phyloP scores from a whole-genome alignment of 106 monocot species.

The Allium cepa region DNA sequence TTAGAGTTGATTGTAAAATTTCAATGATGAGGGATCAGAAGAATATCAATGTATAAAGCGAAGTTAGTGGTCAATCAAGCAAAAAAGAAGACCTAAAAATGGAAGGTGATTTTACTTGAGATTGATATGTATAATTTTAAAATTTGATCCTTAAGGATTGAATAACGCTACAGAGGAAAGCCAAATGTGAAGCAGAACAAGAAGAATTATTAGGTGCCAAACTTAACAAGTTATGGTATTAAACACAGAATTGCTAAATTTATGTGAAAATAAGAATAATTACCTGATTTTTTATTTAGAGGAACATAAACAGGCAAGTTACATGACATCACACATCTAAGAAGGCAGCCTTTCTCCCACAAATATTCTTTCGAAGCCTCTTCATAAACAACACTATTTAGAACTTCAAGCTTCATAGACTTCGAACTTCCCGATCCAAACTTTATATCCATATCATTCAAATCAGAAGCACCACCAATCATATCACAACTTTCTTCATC shows the following conservation, averaged over 20 bases:
- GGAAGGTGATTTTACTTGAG: no score
- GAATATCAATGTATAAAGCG: no score
- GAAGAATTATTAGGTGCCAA: not conserved
- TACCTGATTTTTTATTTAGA: slow-evolving; percentile 44
- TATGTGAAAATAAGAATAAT: not conserved
- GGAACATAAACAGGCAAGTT: slow-evolving; percentile 73
- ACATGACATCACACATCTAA: slow-evolving; percentile 52
- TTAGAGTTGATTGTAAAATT: no score
- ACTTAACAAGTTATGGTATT: not conserved
- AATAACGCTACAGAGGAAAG: no score
- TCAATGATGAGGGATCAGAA: no score
- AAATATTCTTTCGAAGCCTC: slow-evolving; percentile 43
- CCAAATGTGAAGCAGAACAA: no score
- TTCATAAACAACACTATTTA: slow-evolving; percentile 49
- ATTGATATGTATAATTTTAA: no score
- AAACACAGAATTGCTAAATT: not conserved
- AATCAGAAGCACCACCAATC: slow-evolving; percentile 50
- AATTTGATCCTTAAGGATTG: no score
- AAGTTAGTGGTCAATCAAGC: no score
- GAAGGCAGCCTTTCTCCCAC: slow-evolving; percentile 84
- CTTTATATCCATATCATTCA: slow-evolving; percentile 26
- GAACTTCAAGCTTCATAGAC: slow-evolving; percentile 20
- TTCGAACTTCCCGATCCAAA: slow-evolving; percentile 35
- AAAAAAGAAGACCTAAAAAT: no score
- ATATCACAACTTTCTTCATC: slow-evolving; percentile 28